A percentile compares a stretch with the other conserved stretches of the same genome.
These are phyloP conservation scores for Lepidopterella palustris DNA, from an alignment of 495 filamentous ascomycete species.

Conservation along the genomic window DNA sequence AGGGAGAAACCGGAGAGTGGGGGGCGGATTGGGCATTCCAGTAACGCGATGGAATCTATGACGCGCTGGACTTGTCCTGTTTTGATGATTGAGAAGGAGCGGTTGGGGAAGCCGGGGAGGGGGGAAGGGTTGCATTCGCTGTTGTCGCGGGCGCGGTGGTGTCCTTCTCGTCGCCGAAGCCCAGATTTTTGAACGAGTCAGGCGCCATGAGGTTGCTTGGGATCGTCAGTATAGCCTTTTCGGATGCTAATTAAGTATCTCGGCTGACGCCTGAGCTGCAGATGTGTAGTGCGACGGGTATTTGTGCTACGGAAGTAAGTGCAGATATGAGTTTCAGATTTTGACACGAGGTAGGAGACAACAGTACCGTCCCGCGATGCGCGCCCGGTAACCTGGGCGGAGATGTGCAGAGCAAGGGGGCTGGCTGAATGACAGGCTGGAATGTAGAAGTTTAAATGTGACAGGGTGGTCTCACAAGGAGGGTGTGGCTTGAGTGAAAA, in stretches of 20 bases:
- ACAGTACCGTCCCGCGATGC: too few species aligned
- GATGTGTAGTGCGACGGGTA: too few species aligned
- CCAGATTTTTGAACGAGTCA: slow-evolving; percentile 88
- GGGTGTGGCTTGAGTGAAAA: slow-evolving; percentile 1
- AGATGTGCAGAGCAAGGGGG: too few species aligned
- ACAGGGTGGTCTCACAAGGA: slow-evolving; percentile 22
- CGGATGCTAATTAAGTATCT: slow-evolving; percentile 9
- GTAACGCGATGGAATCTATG: slow-evolving; percentile 10
- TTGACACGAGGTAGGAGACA: too few species aligned
- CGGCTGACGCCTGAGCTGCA: too few species aligned
- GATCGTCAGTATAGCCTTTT: slow-evolving; percentile 7
- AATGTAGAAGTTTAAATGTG: slow-evolving; percentile 6
- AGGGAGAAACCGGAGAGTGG: too few species aligned
- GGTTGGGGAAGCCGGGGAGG: neutral
- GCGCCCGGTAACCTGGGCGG: too few species aligned
- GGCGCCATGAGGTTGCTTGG: slow-evolving; percentile 87
- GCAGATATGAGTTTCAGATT: too few species aligned
- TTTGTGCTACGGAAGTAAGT: too few species aligned
- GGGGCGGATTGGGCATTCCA: neutral
- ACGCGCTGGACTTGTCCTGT: slow-evolving; percentile 12
- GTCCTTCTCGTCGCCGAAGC: slow-evolving; percentile 53
- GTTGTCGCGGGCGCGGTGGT: slow-evolving; percentile 5
- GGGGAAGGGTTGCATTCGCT: neutral
- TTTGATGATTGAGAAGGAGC: slow-evolving; percentile 20
- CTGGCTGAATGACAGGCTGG: neutral